Conservation (phyloP, 2,329 filamentous ascomycete genomes). For the Colletotrichum noveboracense region DNA sequence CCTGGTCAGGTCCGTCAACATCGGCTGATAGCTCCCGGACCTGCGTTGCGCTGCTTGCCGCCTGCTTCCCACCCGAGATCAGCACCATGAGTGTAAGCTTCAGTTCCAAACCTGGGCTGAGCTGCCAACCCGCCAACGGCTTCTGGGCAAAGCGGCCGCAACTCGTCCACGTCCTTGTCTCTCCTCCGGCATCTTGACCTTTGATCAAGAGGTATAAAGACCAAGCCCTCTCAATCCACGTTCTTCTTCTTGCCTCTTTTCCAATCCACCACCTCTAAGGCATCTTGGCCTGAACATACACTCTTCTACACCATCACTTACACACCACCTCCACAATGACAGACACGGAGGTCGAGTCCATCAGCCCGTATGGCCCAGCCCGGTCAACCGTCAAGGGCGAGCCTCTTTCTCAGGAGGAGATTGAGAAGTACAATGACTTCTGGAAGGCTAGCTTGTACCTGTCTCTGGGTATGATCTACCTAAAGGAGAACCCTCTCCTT, state of each 20-base stretch:
- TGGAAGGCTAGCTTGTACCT: conserved; percentile 79
- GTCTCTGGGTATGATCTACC: conserved; percentile 81
- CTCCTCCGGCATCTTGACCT: neutral
- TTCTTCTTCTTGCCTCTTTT: neutral
- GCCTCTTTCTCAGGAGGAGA: conserved; percentile 69
- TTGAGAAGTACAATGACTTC: conserved; percentile 73
- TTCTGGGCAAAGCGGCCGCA: neutral
- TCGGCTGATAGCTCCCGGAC: conserved; percentile 8
- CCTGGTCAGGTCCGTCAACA: conserved; percentile 4
- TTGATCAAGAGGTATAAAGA: conserved; percentile 10
- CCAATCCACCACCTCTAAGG: conserved; percentile 3
- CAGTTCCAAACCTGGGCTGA: neutral
- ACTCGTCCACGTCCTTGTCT: neutral
- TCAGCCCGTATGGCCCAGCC: conserved; percentile 69
- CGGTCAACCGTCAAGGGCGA: conserved; percentile 67
- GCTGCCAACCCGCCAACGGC: neutral
- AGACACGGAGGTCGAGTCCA: conserved; percentile 52
- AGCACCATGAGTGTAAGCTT: neutral
- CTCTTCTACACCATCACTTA: neutral
- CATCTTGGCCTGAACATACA: conserved; percentile 30
- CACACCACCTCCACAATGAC: conserved; percentile 14
- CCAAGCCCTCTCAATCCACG: neutral
- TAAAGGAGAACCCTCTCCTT: conserved; percentile 75
- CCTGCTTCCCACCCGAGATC: neutral
- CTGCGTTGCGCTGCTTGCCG: neutral